phyloP scores from a whole-genome alignment of 805 yeast genomes.

The Hanseniaspora valbyensis region DNA sequence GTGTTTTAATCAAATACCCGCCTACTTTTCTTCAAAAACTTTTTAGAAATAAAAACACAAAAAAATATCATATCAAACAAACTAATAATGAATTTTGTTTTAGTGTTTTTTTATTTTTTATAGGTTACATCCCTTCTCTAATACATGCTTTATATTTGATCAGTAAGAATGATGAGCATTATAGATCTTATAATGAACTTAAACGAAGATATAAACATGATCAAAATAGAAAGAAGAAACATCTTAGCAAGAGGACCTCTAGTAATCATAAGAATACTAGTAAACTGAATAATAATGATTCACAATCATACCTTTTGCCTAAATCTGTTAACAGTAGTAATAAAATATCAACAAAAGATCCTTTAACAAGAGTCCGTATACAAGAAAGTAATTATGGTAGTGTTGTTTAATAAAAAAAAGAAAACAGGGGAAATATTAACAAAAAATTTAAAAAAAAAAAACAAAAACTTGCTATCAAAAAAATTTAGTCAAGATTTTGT shows the following conservation, averaged over 20 bases:
- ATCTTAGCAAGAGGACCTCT: neutral
- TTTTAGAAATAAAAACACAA: neutral
- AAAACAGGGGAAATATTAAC: no score
- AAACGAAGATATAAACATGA: neutral
- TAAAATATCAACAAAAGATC: neutral
- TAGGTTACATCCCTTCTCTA: slow-evolving; percentile 62
- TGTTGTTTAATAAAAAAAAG: neutral
- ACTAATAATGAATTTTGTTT: slow-evolving; percentile 33
- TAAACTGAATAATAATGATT: no score
- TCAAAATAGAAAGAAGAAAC: neutral
- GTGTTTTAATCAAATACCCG: slow-evolving; percentile 46
- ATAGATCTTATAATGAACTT: slow-evolving; percentile 29
- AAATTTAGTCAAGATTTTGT: no score
- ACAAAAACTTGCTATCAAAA: no score
- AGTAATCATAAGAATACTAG: no score
- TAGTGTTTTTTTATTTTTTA: slow-evolving; percentile 46
- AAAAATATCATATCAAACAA: neutral
- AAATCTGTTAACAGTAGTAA: neutral
- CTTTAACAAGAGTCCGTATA: neutral
- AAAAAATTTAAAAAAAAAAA: no score
- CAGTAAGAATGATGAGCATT: slow-evolving; percentile 30
- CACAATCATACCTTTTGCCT: no score
- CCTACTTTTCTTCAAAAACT: neutral
- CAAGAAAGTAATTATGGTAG: slow-evolving; percentile 4
- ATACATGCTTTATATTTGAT: slow-evolving; percentile 61